Percentiles rank a stretch among this genome's conserved stretches.
Conservation (phyloP, 495 filamentous ascomycete genomes). For the Lepraria neglecta region DNA sequence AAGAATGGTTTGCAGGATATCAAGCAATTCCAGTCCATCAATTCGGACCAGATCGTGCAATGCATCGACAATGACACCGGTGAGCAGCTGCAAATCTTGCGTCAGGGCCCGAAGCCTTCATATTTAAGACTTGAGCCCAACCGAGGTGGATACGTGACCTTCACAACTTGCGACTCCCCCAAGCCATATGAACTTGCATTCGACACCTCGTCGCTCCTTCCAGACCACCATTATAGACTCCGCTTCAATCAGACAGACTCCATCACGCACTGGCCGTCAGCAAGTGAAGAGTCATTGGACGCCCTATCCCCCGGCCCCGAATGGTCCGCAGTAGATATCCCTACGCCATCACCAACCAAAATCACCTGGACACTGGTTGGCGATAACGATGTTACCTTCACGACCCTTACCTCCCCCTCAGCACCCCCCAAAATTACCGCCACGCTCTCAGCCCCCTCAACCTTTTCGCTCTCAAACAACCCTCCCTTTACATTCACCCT, state of each 20-base stretch:
- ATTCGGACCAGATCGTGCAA: slow-evolving; percentile 14
- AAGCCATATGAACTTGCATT: slow-evolving; percentile 16
- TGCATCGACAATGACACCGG: slow-evolving; percentile 11
- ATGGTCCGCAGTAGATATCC: slow-evolving; percentile 1
- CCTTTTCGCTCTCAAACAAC: slow-evolving; percentile 16
- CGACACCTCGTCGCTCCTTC: slow-evolving; percentile 11
- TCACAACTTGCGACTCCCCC: slow-evolving; percentile 11
- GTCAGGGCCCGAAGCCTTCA: slow-evolving; percentile 10
- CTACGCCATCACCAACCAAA: slow-evolving; percentile 8
- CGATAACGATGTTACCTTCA: slow-evolving; percentile 14
- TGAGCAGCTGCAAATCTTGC: slow-evolving; percentile 3
- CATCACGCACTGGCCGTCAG: slow-evolving; percentile 16
- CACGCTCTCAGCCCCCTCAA: slow-evolving; percentile 15
- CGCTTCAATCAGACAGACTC: slow-evolving; percentile 14
- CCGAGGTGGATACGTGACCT: slow-evolving; percentile 12
- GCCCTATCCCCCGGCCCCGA: not conserved
- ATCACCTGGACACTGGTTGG: slow-evolving; percentile 11
- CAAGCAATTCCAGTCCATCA: slow-evolving; percentile 10
- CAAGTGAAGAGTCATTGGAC: slow-evolving; percentile 9
- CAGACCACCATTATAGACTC: slow-evolving; percentile 14
- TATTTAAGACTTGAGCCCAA: slow-evolving; percentile 13
- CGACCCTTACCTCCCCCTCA: slow-evolving; percentile 6
- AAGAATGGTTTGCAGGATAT: slow-evolving; percentile 5
- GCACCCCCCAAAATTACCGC: slow-evolving; percentile 11
- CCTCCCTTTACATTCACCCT: slow-evolving; percentile 20